Evolutionary conservation across 2,329 filamentous ascomycete species (phyloP).

Genomic region (Penicillium sp.): DNA sequence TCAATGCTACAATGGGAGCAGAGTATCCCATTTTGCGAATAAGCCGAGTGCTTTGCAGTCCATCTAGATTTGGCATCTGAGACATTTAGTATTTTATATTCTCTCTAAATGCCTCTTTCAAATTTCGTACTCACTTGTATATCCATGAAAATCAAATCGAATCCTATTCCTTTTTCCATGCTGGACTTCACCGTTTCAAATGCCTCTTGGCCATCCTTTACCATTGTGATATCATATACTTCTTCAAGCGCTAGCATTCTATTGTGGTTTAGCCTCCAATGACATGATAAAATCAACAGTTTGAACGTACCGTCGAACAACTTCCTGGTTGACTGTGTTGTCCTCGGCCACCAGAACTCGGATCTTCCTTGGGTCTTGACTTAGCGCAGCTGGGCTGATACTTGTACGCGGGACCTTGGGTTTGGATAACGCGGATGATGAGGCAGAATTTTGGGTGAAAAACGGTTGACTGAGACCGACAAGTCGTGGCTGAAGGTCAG

Average conservation of each 20-base stretch:
- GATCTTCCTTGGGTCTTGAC: conserved; percentile 64
- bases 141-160: conserved; percentile 95
- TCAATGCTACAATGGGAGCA: conserved; percentile 86
- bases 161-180: conserved; percentile 73
- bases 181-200: conserved; percentile 82
- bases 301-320: conserved; percentile 46
- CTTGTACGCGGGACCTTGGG: conserved; percentile 44
- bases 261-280: background rate
- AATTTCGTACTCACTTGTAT: conserved; percentile 56
- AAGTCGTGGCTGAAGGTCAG: conserved; percentile 73
- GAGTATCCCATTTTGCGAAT: conserved; percentile 86
- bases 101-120: too few relatives aligned
- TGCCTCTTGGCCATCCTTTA: conserved; percentile 84
- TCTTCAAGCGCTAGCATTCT: conserved; percentile 62
- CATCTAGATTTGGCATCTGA: conserved; percentile 88
- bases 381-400: conserved; percentile 55
- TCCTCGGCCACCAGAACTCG: conserved; percentile 86
- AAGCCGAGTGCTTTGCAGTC: conserved; percentile 80
- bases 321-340: conserved; percentile 68
- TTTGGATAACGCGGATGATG: conserved; percentile 9
- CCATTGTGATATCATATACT: conserved; percentile 76
- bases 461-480: conserved; percentile 84
- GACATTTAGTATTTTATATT: background rate
- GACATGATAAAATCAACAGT: background rate
- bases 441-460: conserved; percentile 56